Percentiles rank a stretch among this genome's conserved stretches.
These are phyloP conservation scores for Nyctanthes arbortristis DNA, from an alignment of 257 asterid species.

Conservation along the genomic window DNA sequence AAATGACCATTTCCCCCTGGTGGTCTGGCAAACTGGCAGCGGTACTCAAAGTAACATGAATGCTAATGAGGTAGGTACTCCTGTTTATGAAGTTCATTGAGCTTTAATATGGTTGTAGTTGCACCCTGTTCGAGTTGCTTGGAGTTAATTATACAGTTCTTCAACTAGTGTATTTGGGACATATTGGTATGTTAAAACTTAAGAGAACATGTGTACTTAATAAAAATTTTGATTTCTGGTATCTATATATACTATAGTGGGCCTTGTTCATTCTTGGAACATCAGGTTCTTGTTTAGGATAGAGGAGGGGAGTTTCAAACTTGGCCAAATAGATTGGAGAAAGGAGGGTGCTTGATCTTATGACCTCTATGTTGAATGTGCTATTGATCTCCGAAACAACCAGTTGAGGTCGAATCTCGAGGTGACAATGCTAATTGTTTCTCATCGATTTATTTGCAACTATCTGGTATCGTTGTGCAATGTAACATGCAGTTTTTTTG, in stretches of 20 bases:
- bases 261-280: not conserved
- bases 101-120: not conserved
- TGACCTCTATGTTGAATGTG: not conserved
- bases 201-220: not conserved
- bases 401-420: not conserved
- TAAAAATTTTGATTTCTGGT: not conserved
- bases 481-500: too few relatives aligned
- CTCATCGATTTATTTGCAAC: not conserved
- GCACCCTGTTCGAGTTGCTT: not conserved
- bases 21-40: constrained; percentile 62
- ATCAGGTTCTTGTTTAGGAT: not conserved
- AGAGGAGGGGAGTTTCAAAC: not conserved
- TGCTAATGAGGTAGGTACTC: constrained; percentile 47
- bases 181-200: not conserved
- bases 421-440: not conserved
- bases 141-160: not conserved
- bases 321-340: not conserved
- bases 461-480: not conserved
- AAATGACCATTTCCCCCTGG: constrained; percentile 57
- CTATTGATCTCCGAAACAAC: too few relatives aligned
- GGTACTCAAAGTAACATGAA: constrained; percentile 65
- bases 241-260: not conserved
- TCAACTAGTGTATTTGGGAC: not conserved
- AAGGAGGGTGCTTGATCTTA: not conserved
- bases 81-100: not conserved